Base-by-base conservation (phyloP, 768 basidiomycete species). In the Strobilomyces echinocephalus region DNA sequence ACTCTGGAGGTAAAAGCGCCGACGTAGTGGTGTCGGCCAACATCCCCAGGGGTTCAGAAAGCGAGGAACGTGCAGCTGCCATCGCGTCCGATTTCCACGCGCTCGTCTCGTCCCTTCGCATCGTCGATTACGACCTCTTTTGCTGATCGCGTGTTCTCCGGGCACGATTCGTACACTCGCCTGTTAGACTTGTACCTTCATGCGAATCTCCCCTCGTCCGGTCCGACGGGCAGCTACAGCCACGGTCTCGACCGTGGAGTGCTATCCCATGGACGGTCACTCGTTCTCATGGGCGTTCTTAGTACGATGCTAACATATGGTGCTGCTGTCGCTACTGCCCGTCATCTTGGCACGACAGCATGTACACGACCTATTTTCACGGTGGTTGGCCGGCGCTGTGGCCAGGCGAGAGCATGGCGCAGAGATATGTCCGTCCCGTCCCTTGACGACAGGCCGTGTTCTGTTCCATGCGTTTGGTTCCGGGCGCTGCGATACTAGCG, bases 1-100 rank as follows among this genome's bases (percentile, higher is more conserved):
- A 80, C 60, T 63, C 73, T 21, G 7, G 12, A 26, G 52, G 51
- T 36, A 89, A 88, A 68, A 75, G 76, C 33, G 79, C 86, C 7
- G 97, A 99, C 66, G 67, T 99, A 20, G 87, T 97, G 28, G 77
- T 90, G 55, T 87, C 88, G 16, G 85, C 86, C 64, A 97, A 95
- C 69, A 78, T 88, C 20, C 95, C 95, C 30, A 77, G 79, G 51
- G 76, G 73, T 40, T 39, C 44, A 16, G 47, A 40, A 36, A 68
- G 62, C n/a, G 63, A 69, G 54, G 71, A 73, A 47, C 43, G 18
- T 24, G 54, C 50, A 69, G 68, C 26, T 63, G 71, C 36, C 63
- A 65, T 55, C 35, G 65, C 69, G 53, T 65, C 67, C 52, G 79
- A 81, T 49, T 90, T 91, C 56, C 65, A 78, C 15, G 56, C 66